phyloP scores from a whole-genome alignment of 1,284 basidiomycete genomes.

The Malassezia caprae region DNA sequence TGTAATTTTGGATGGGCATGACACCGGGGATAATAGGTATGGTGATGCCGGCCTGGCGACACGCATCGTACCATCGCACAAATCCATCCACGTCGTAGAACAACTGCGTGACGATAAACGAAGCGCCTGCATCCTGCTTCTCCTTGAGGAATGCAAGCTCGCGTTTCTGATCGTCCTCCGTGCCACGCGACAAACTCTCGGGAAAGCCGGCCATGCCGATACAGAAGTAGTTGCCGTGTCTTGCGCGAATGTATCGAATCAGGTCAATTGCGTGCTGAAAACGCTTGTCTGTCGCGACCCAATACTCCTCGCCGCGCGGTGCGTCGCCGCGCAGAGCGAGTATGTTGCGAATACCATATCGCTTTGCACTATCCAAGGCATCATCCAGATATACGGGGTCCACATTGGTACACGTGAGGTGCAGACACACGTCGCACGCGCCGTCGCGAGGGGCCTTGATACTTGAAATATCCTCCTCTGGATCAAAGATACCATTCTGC shows the following conservation, averaged over 20 bases:
- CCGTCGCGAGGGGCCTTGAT: slow-evolving; percentile 55
- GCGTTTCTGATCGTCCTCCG: slow-evolving; percentile 52
- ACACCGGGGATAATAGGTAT: slow-evolving; percentile 88
- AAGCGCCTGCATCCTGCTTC: slow-evolving; percentile 88
- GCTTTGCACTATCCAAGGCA: slow-evolving; percentile 69
- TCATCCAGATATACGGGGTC: slow-evolving; percentile 65
- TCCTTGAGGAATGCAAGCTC: slow-evolving; percentile 70
- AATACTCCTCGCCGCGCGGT: slow-evolving; percentile 82
- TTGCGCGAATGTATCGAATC: slow-evolving; percentile 77
- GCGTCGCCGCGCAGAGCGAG: slow-evolving; percentile 79
- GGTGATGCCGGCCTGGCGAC: slow-evolving; percentile 60
- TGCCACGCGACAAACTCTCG: slow-evolving; percentile 61
- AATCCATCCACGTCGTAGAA: slow-evolving; percentile 77
- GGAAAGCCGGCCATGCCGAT: slow-evolving; percentile 90
- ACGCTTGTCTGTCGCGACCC: slow-evolving; percentile 70
- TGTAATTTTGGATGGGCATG: slow-evolving; percentile 96
- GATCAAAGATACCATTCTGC: slow-evolving; percentile 33
- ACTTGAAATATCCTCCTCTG: slow-evolving; percentile 13
- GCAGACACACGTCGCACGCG: slow-evolving; percentile 77
- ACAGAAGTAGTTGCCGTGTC: slow-evolving; percentile 76
- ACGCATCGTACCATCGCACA: slow-evolving; percentile 28
- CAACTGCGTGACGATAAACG: slow-evolving; percentile 91
- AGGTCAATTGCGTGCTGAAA: slow-evolving; percentile 84
- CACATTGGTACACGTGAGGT: slow-evolving; percentile 93
- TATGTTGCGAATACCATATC: slow-evolving; percentile 75